Conservation (phyloP, 2,329 filamentous ascomycete genomes). For the Paradendryphiella salina region DNA sequence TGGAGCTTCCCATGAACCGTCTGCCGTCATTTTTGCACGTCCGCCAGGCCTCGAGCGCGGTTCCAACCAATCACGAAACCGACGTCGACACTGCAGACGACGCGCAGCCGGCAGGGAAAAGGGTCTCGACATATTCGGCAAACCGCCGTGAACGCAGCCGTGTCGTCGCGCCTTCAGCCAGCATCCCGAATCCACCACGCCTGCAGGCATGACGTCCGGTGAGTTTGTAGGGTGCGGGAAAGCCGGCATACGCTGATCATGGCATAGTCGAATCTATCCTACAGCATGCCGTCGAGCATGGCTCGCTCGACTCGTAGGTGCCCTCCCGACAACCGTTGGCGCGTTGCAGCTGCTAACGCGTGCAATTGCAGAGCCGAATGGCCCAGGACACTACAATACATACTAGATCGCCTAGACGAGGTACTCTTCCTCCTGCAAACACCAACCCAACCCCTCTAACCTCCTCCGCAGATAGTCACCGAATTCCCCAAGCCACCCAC, state of each 20-base stretch:
- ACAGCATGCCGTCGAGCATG: conserved; percentile 60
- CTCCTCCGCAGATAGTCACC: conserved; percentile 66
- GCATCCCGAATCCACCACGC: conserved; percentile 4
- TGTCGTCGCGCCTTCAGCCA: conserved; percentile 5
- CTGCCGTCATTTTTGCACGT: conserved; percentile 12
- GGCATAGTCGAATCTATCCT: conserved; percentile 55
- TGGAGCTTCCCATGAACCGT: conserved; percentile 8
- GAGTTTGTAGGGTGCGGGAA: background rate
- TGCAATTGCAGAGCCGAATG: conserved; percentile 63
- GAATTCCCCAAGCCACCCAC: conserved; percentile 70
- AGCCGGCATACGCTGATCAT: conserved; percentile 16
- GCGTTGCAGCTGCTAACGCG: conserved; percentile 33
- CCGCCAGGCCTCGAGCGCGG: background rate
- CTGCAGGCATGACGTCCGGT: conserved; percentile 28
- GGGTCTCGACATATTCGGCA: conserved; percentile 2
- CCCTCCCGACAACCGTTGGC: conserved; percentile 7
- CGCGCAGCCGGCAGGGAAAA: conserved; percentile 2
- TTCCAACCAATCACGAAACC: background rate
- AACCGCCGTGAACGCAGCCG: conserved; percentile 2
- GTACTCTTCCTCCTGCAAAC: conserved; percentile 41
- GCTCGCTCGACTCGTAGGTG: conserved; percentile 61
- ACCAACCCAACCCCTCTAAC: background rate
- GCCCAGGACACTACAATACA: conserved; percentile 66
- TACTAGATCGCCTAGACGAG: conserved; percentile 70
- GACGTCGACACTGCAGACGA: background rate